Evolutionary conservation across 495 filamentous ascomycete species (phyloP).

Genomic region (Penicillium lagena): DNA sequence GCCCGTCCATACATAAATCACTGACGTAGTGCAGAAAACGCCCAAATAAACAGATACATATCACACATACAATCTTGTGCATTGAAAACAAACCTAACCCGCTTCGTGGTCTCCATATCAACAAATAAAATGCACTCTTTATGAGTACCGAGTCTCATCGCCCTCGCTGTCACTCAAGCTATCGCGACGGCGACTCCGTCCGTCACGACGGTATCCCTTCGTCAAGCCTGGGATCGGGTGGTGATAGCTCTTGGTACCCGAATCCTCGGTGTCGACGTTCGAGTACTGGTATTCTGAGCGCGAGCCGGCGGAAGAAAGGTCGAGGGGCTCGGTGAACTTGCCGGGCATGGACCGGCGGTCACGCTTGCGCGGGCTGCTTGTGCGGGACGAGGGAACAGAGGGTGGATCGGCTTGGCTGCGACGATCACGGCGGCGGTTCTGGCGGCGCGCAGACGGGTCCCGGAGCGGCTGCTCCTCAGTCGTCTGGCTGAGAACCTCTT

Average conservation of each 20-base stretch:
- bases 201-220: slow-evolving; percentile 40
- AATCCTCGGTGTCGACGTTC: slow-evolving; percentile 47
- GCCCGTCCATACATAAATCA: too few relatives aligned
- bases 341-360: slow-evolving; percentile 34
- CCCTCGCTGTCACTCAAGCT: slow-evolving; percentile 53
- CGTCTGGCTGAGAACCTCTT: slow-evolving; percentile 47
- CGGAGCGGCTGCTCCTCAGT: slow-evolving; percentile 42
- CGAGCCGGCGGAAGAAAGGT: slow-evolving; percentile 38
- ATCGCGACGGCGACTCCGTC: slow-evolving; percentile 32
- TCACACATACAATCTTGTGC: neutral
- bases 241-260: slow-evolving; percentile 75
- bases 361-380: slow-evolving; percentile 34
- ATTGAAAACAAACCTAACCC: neutral
- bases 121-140: slow-evolving; percentile 9
- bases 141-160: slow-evolving; percentile 23
- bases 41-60: too few relatives aligned
- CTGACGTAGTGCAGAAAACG: too few relatives aligned
- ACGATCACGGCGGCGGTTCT: slow-evolving; percentile 29
- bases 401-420: slow-evolving; percentile 18
- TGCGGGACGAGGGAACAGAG: slow-evolving; percentile 25
- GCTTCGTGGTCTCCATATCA: slow-evolving; percentile 3
- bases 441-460: slow-evolving; percentile 29
- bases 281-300: slow-evolving; percentile 42
- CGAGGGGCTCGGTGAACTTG: slow-evolving; percentile 53
- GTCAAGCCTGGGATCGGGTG: slow-evolving; percentile 73